Evolutionary conservation across 83 land plant genomes (phyloP).

Genomic region (Diphasiastrum complanatum): DNA sequence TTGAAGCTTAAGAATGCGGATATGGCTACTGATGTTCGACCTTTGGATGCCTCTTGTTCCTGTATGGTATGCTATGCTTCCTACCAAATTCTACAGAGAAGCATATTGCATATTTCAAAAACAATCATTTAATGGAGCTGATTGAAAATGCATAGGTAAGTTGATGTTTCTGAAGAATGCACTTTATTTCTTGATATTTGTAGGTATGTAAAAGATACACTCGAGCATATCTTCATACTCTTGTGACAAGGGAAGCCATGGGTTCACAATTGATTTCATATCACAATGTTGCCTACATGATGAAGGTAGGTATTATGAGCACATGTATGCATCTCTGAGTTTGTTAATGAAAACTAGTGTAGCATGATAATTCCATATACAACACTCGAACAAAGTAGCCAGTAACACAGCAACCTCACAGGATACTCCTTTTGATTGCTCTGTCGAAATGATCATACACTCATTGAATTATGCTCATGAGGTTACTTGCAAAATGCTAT

Average conservation of each 20-base stretch:
- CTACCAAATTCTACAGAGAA: not conserved
- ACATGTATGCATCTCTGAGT: not conserved
- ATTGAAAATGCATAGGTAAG: not conserved
- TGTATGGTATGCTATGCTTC: conserved; percentile 64
- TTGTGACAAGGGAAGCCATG: conserved; percentile 94
- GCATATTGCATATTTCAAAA: not conserved
- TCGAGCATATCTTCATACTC: conserved; percentile 85
- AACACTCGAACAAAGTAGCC: not conserved
- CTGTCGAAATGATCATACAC: no score
- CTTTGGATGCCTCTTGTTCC: conserved; percentile 78
- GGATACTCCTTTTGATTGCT: no score
- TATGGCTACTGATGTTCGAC: conserved; percentile 80
- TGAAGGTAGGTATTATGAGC: conserved; percentile 62
- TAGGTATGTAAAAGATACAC: conserved; percentile 92
- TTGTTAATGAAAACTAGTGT: conserved; percentile 10
- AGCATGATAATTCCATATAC: not conserved
- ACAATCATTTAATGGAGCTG: not conserved
- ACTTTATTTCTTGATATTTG: not conserved
- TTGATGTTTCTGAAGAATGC: no score
- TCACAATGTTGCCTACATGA: conserved; percentile 92
- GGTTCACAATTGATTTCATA: conserved; percentile 93
- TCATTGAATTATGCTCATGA: no score
- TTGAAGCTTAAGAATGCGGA: conserved; percentile 78
- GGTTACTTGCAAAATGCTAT: no score
- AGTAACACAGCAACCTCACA: no score